phyloP scores from a whole-genome alignment of 2,329 filamentous ascomycete genomes.

The Epichloe festucae region DNA sequence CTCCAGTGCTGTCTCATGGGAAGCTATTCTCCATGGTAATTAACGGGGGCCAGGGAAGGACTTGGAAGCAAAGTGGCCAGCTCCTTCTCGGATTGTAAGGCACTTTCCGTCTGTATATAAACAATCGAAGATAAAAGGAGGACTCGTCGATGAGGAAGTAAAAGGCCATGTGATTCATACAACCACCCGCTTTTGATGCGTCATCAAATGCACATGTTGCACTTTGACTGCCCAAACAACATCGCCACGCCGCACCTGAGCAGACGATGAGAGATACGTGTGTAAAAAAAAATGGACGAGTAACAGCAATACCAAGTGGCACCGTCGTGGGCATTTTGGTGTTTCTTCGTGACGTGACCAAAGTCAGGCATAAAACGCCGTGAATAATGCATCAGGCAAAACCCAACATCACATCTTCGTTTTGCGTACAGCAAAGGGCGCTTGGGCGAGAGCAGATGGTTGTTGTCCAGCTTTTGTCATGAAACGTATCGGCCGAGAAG shows the following conservation, averaged over 20 bases:
- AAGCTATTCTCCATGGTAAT: not conserved
- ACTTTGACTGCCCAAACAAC: not conserved
- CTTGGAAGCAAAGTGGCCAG: not conserved
- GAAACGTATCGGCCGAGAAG: not conserved
- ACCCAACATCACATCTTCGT: constrained; percentile 16
- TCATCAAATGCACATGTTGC: not conserved
- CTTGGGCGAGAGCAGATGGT: not conserved
- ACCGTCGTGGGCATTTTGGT: constrained; percentile 8
- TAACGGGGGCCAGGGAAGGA: not conserved
- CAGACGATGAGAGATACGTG: not conserved
- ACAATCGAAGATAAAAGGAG: not conserved
- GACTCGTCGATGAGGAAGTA: not conserved
- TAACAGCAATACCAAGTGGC: not conserved
- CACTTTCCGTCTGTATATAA: not conserved
- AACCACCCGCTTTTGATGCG: not conserved
- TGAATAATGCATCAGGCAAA: constrained; percentile 25
- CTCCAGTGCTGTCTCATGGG: not conserved
- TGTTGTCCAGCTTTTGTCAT: not conserved
- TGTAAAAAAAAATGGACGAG: not conserved
- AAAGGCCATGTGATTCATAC: not conserved
- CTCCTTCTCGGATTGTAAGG: not conserved
- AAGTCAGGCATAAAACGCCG: constrained; percentile 20
- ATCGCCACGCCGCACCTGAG: not conserved
- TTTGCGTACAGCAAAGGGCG: constrained; percentile 11
- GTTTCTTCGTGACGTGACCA: constrained; percentile 8